phyloP scores from a whole-genome alignment of 192 early-diverging fungal genomes.

The Umbelopsis ramanniana region DNA sequence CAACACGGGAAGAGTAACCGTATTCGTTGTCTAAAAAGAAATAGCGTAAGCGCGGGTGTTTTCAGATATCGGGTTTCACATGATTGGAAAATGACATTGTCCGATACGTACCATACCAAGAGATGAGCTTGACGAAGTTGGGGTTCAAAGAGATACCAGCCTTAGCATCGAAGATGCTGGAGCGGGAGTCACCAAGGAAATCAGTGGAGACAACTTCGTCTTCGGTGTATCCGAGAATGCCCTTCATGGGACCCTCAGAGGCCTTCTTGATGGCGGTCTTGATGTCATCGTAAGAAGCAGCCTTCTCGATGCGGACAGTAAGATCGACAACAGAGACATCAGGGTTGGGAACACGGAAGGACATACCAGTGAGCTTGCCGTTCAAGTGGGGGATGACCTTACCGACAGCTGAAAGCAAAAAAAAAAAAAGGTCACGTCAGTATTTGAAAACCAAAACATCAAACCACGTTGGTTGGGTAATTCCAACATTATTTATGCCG shows the following conservation, averaged over 20 bases:
- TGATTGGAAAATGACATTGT: not conserved
- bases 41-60: not conserved
- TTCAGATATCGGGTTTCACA: not conserved
- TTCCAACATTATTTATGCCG: too few species aligned
- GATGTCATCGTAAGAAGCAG: slow-evolving; percentile 90
- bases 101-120: slow-evolving; percentile 78
- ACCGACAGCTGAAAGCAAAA: slow-evolving; percentile 67
- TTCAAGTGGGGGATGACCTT: slow-evolving; percentile 94
- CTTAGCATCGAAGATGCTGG: slow-evolving; percentile 94
- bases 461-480: not conserved
- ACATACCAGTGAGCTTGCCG: slow-evolving; percentile 98
- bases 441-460: not conserved
- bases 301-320: slow-evolving; percentile 90
- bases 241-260: slow-evolving; percentile 78
- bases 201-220: slow-evolving; percentile 96
- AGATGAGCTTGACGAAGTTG: slow-evolving; percentile 95
- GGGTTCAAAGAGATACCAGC: slow-evolving; percentile 94
- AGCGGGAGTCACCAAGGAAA: slow-evolving; percentile 90
- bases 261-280: slow-evolving; percentile 86
- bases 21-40: slow-evolving; percentile 81
- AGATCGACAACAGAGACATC: slow-evolving; percentile 98
- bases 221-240: slow-evolving; percentile 90
- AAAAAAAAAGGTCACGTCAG: not conserved
- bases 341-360: slow-evolving; percentile 93
- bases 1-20: slow-evolving; percentile 91